phyloP scores from a whole-genome alignment of 176 grass and related monocot genomes.

The Triticum timopheevii region DNA sequence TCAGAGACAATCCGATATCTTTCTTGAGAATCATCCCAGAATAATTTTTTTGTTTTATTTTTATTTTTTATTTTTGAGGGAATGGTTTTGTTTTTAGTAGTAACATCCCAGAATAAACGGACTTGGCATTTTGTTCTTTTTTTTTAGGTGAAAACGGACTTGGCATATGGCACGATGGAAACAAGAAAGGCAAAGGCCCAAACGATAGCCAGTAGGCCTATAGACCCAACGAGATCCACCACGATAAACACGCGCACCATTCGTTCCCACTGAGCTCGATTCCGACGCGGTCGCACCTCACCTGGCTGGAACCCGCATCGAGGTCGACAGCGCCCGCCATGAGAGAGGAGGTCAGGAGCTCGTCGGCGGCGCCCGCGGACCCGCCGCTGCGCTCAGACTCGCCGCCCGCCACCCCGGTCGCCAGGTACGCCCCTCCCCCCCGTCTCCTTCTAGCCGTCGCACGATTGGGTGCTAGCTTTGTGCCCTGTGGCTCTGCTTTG shows the following conservation, averaged over 20 bases:
- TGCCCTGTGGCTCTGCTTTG: neutral
- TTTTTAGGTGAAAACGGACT: too few relatives aligned
- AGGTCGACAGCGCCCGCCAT: conserved; percentile 34
- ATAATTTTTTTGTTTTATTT: too few relatives aligned
- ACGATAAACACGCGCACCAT: neutral
- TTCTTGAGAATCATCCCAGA: too few relatives aligned
- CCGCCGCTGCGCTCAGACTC: conserved; percentile 69
- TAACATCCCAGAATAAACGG: too few relatives aligned
- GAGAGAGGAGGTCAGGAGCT: conserved; percentile 93
- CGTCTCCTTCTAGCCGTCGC: neutral
- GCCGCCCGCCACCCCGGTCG: conserved; percentile 70
- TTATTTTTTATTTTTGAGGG: too few relatives aligned
- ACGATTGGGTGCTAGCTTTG: neutral
- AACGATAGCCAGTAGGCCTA: too few relatives aligned
- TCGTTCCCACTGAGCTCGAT: neutral
- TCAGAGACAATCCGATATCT: too few relatives aligned
- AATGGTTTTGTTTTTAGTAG: too few relatives aligned
- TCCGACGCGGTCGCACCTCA: conserved; percentile 3
- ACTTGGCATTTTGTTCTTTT: too few relatives aligned
- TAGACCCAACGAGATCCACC: neutral
- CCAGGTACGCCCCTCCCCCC: conserved; percentile 40
- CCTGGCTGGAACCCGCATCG: neutral
- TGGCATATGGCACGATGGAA: too few relatives aligned
- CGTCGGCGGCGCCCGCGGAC: conserved; percentile 69
- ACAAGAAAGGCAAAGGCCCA: too few relatives aligned